A percentile compares a stretch with the other conserved stretches of the same genome.
phyloP scores from a whole-genome alignment of 805 yeast genomes.

The Sungouiella blattae region DNA sequence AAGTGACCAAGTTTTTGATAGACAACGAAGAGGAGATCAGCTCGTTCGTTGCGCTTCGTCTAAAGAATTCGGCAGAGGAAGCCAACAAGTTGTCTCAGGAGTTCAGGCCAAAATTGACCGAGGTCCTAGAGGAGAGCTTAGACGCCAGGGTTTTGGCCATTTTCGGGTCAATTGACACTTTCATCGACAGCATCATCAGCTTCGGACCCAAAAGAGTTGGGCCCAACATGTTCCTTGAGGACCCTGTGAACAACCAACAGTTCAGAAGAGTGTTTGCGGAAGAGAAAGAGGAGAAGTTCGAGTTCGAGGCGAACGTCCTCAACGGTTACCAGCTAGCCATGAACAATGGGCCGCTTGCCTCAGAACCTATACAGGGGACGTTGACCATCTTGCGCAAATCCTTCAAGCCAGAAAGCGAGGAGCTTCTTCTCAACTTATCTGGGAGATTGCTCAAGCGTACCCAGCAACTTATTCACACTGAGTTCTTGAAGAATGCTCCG shows the following conservation, averaged over 20 bases:
- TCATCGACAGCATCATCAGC: constrained; percentile 42
- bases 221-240: constrained; percentile 68
- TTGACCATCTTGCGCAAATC: constrained; percentile 43
- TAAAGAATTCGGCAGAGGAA: constrained; percentile 16
- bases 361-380: constrained; percentile 85
- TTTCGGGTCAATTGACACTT: constrained; percentile 16
- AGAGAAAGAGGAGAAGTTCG: constrained; percentile 20
- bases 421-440: constrained; percentile 43
- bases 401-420: constrained; percentile 22
- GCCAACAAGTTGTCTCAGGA: constrained; percentile 8
- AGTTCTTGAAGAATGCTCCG: constrained; percentile 80
- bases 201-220: constrained; percentile 81
- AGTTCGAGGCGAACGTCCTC: constrained; percentile 58
- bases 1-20: constrained; percentile 46
- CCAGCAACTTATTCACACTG: constrained; percentile 67
- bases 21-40: constrained; percentile 45
- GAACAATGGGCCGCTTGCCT: constrained; percentile 81
- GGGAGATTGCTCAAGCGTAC: constrained; percentile 75
- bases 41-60: constrained; percentile 20
- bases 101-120: constrained; percentile 12
- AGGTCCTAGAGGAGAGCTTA: constrained; percentile 6
- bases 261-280: constrained; percentile 27
- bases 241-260: constrained; percentile 25
- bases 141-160: constrained; percentile 16
- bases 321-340: constrained; percentile 85